Percentiles rank a stretch among this genome's conserved stretches.
phyloP scores from a whole-genome alignment of 2,329 filamentous ascomycete species.

The Pseudofabraea citricarpa region DNA sequence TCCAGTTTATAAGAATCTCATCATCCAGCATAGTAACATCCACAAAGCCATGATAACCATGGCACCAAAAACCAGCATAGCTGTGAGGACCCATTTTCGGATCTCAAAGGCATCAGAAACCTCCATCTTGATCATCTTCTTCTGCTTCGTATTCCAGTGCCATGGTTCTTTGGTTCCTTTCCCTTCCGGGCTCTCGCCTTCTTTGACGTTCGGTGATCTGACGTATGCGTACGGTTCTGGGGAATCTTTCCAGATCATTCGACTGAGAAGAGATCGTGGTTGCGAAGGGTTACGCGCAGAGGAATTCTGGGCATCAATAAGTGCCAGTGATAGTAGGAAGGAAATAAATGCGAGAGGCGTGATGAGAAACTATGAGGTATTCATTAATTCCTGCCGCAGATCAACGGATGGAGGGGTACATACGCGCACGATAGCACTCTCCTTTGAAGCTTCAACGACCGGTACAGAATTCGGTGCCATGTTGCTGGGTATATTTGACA shows the following conservation, averaged over 20 bases:
- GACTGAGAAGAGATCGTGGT: neutral
- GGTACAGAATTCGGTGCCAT: neutral
- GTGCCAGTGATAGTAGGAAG: conserved; percentile 27
- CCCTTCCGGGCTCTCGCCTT: conserved; percentile 1
- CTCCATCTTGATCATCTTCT: conserved; percentile 27
- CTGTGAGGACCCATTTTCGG: conserved; percentile 22
- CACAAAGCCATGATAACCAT: neutral
- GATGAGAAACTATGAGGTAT: conserved; percentile 21
- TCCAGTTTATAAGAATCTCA: too few relatives aligned
- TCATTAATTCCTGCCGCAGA: neutral
- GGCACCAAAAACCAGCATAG: conserved; percentile 9
- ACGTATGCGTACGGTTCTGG: conserved; percentile 18
- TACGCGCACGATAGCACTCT: neutral
- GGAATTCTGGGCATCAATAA: conserved; percentile 22
- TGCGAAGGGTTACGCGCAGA: conserved; percentile 13
- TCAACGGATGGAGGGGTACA: neutral
- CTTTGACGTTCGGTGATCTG: neutral
- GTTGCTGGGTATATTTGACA: too few relatives aligned
- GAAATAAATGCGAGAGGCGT: conserved; percentile 26
- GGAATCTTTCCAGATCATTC: neutral
- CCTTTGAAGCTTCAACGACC: neutral
- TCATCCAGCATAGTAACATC: neutral
- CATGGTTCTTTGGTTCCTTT: conserved; percentile 15
- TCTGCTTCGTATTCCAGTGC: conserved; percentile 28
- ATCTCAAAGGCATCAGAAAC: conserved; percentile 26